Percentiles rank a stretch among this genome's conserved stretches.
phyloP scores from a whole-genome alignment of 1,284 basidiomycete species.

The Apiotrichum veenhuisii region DNA sequence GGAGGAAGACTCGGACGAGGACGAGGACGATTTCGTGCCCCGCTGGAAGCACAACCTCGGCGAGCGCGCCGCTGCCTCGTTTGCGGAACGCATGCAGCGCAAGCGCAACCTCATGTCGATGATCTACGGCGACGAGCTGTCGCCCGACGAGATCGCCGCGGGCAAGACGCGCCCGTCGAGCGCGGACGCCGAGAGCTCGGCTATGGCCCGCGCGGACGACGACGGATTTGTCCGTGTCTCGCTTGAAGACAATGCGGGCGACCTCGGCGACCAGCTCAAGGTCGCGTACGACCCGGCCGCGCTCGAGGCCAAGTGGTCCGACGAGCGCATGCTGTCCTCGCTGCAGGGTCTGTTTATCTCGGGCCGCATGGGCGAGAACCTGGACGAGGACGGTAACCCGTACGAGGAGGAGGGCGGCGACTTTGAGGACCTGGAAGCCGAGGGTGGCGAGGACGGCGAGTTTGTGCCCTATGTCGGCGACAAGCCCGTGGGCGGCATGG shows the following conservation, averaged over 20 bases:
- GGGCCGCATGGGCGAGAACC: conserved; percentile 53
- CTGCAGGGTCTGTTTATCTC: conserved; percentile 91
- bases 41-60: conserved; percentile 75
- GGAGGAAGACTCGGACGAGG: conserved; percentile 46
- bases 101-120: conserved; percentile 77
- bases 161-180: conserved; percentile 49
- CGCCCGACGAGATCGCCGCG: conserved; percentile 66
- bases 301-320: conserved; percentile 69
- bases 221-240: conserved; percentile 73
- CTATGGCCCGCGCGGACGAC: conserved; percentile 40
- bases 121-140: conserved; percentile 71
- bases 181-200: conserved; percentile 42
- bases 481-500: conserved; percentile 29
- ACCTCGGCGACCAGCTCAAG: conserved; percentile 71
- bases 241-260: conserved; percentile 41
- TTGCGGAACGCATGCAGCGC: conserved; percentile 52
- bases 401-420: conserved; percentile 53
- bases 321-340: conserved; percentile 78
- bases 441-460: conserved; percentile 51
- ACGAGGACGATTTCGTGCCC: conserved; percentile 55
- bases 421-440: conserved; percentile 55
- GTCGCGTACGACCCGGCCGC: conserved; percentile 54
- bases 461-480: conserved; percentile 46
- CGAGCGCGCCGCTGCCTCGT: conserved; percentile 58
- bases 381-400: conserved; percentile 47